These are phyloP conservation scores for Mycena albidolilacea DNA, from an alignment of 768 basidiomycete genomes.

Conservation along the genomic window DNA sequence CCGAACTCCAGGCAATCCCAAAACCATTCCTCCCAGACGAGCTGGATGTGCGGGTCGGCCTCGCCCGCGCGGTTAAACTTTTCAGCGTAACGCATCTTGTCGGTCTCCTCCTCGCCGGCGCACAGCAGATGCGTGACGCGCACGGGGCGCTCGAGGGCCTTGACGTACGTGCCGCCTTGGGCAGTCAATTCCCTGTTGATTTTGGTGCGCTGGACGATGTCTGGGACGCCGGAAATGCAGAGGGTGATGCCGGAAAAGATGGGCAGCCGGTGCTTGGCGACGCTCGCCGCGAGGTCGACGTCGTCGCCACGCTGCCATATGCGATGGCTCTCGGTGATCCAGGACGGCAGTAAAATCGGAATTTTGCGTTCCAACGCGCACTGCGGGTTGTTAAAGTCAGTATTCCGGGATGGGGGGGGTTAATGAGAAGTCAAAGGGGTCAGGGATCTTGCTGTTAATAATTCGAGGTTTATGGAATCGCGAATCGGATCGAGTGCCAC, in stretches of 20 bases:
- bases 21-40: slow-evolving; percentile 98
- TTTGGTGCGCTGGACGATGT: slow-evolving; percentile 69
- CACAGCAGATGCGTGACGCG: slow-evolving; percentile 91
- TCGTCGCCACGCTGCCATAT: slow-evolving; percentile 88
- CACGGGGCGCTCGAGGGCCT: slow-evolving; percentile 83
- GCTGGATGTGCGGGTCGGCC: slow-evolving; percentile 69
- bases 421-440: too few species aligned
- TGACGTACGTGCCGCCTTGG: slow-evolving; percentile 79
- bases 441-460: too few species aligned
- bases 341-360: slow-evolving; percentile 83
- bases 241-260: slow-evolving; percentile 73
- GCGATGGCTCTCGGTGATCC: slow-evolving; percentile 81
- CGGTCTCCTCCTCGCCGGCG: slow-evolving; percentile 73
- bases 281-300: slow-evolving; percentile 74
- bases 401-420: too few species aligned
- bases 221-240: slow-evolving; percentile 83
- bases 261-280: slow-evolving; percentile 61
- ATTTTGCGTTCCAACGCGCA: slow-evolving; percentile 87
- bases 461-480: too few species aligned
- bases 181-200: slow-evolving; percentile 74
- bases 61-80: slow-evolving; percentile 81
- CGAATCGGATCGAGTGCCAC: too few species aligned
- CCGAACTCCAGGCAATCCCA: slow-evolving; percentile 91
- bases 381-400: slow-evolving; percentile 54
- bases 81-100: slow-evolving; percentile 61